Percentiles rank a stretch among this genome's conserved stretches.
Evolutionary conservation across 192 early-diverging fungal genomes (phyloP).

Genomic region (Podila verticillata): DNA sequence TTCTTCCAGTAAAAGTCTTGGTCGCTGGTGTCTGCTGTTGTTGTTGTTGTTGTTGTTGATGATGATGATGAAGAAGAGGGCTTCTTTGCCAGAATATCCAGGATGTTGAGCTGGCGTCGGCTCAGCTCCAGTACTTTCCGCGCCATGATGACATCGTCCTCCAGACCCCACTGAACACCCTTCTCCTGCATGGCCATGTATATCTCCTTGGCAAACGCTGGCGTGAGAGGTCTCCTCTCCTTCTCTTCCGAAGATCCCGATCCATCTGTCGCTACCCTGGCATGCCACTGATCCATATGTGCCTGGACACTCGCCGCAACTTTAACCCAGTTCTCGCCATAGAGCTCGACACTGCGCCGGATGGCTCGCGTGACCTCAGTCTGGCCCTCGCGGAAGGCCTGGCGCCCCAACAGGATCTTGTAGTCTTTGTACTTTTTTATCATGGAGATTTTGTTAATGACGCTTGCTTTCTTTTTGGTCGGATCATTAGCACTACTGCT

Average conservation of each 20-base stretch:
- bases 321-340: conserved; percentile 47
- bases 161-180: conserved; percentile 29
- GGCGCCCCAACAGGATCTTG: background rate
- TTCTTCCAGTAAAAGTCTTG: conserved; percentile 18
- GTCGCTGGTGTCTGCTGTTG: background rate
- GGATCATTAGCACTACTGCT: background rate
- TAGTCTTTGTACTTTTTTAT: conserved; percentile 19
- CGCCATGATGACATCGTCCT: conserved; percentile 42
- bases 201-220: conserved; percentile 1
- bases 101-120: background rate
- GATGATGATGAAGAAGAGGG: background rate
- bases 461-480: too few relatives aligned
- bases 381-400: background rate
- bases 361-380: background rate
- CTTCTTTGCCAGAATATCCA: conserved; percentile 10
- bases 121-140: conserved; percentile 21
- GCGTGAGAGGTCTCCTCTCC: background rate
- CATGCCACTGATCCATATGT: conserved; percentile 16
- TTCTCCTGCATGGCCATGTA: conserved; percentile 16
- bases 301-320: conserved; percentile 17
- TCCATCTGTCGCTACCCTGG: background rate
- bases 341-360: conserved; percentile 26
- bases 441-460: background rate
- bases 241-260: background rate
- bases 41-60: background rate